Conservation (phyloP, 495 filamentous ascomycete genomes). For the Trichoderma orchidacearum region DNA sequence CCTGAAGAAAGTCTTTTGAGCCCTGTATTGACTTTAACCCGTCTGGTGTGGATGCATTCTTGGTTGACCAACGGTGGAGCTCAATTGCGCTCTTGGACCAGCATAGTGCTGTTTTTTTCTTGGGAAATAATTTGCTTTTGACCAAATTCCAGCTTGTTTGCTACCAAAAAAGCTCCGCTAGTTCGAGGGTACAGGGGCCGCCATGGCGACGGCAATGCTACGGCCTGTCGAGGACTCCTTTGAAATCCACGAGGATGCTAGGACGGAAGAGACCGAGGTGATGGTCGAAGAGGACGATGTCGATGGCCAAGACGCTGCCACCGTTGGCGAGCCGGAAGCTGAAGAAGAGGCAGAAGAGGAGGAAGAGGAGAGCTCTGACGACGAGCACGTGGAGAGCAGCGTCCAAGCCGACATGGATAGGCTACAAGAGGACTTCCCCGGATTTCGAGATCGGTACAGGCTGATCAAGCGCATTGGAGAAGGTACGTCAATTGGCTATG, state of each 20-base stretch:
- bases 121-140: background rate
- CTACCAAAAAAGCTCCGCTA: background rate
- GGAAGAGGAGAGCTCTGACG: constrained; percentile 40
- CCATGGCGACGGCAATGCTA: background rate
- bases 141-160: background rate
- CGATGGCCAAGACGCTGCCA: constrained; percentile 10
- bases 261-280: constrained; percentile 18
- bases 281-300: constrained; percentile 17
- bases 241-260: constrained; percentile 24
- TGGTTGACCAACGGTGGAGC: background rate
- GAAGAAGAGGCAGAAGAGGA: constrained; percentile 26
- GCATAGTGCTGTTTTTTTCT: background rate
- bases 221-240: constrained; percentile 16
- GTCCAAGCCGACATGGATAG: constrained; percentile 77
- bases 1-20: background rate
- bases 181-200: too few relatives aligned
- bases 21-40: background rate
- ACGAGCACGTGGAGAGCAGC: constrained; percentile 53
- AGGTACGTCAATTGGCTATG: constrained; percentile 33
- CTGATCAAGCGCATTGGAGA: constrained; percentile 95
- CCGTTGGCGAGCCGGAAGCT: constrained; percentile 13
- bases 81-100: background rate
- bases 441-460: constrained; percentile 71
- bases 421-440: constrained; percentile 67
- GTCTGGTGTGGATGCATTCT: too few relatives aligned